Conservation (phyloP, 1,284 basidiomycete species). For the Heliocybe sulcata region DNA sequence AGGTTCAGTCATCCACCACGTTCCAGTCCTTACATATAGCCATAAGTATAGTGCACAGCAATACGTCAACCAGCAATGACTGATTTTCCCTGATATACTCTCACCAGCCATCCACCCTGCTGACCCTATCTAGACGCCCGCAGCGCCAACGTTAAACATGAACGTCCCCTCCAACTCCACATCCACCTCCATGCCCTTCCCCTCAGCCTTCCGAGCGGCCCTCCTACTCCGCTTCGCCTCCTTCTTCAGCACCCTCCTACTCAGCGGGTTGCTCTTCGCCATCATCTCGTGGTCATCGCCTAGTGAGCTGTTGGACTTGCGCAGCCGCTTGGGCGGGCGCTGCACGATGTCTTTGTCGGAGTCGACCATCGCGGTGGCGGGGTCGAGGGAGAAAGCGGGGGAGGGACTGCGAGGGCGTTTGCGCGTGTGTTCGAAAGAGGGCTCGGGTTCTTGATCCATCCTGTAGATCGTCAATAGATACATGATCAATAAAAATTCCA, state of each 20-base stretch:
- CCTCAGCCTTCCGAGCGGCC: slow-evolving; percentile 22
- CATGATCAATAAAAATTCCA: background rate
- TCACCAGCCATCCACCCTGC: too few species aligned
- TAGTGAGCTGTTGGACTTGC: slow-evolving; percentile 39
- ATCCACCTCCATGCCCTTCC: slow-evolving; percentile 28
- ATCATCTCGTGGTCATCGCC: slow-evolving; percentile 34
- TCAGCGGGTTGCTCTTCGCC: slow-evolving; percentile 49
- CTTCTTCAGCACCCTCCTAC: slow-evolving; percentile 47
- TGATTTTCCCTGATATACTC: too few species aligned
- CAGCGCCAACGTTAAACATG: slow-evolving; percentile 8
- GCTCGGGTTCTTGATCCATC: slow-evolving; percentile 34
- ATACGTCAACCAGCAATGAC: too few species aligned
- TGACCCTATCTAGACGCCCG: background rate
- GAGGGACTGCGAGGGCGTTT: slow-evolving; percentile 32
- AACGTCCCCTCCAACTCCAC: slow-evolving; percentile 18
- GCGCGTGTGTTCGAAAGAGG: slow-evolving; percentile 25
- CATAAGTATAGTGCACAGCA: background rate
- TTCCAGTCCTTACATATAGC: background rate
- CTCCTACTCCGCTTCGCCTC: slow-evolving; percentile 53
- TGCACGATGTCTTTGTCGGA: slow-evolving; percentile 8
- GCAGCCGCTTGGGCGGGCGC: slow-evolving; percentile 54
- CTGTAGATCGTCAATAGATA: slow-evolving; percentile 10
- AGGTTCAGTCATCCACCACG: background rate
- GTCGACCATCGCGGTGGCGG: slow-evolving; percentile 3
- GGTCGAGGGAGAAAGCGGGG: slow-evolving; percentile 18